Evolutionary conservation across 164 flowering plant species (phyloP).

Genomic region (Liriodendron chinense): DNA sequence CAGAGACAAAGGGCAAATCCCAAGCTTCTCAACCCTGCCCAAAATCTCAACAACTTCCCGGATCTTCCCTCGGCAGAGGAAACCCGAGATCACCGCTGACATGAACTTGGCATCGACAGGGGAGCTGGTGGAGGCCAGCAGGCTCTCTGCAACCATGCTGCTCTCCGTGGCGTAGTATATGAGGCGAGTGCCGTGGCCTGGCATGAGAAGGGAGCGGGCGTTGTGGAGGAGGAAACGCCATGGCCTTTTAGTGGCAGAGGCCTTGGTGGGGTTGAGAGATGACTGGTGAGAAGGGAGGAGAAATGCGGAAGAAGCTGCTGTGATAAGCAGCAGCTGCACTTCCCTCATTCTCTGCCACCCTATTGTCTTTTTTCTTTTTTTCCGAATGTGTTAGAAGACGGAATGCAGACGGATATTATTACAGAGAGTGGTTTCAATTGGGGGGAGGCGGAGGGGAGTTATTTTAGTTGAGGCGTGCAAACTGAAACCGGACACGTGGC

Average conservation of each 20-base stretch:
- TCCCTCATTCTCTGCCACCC: neutral
- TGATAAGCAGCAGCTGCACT: conserved; percentile 43
- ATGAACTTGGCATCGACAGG: conserved; percentile 30
- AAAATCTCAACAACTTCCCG: conserved; percentile 34
- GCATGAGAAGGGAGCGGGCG: neutral
- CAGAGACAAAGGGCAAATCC: conserved; percentile 38
- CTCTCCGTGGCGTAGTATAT: conserved; percentile 50
- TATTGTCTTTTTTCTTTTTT: too few relatives aligned
- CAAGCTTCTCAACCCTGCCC: conserved; percentile 38
- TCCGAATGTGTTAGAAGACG: too few relatives aligned
- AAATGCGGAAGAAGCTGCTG: conserved; percentile 33
- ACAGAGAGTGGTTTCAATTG: too few relatives aligned
- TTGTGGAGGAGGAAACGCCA: conserved; percentile 4
- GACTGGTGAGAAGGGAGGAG: conserved; percentile 17
- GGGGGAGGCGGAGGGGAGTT: too few relatives aligned
- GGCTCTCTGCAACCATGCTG: conserved; percentile 43
- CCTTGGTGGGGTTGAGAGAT: neutral
- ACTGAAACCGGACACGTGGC: too few relatives aligned
- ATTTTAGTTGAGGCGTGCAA: too few relatives aligned
- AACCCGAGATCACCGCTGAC: conserved; percentile 35
- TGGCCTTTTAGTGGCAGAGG: neutral
- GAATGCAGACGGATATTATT: too few relatives aligned
- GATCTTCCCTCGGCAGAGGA: conserved; percentile 36
- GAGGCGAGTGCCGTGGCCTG: conserved; percentile 16
- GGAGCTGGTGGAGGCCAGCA: conserved; percentile 31